Percentiles rank a stretch among this genome's conserved stretches.
Evolutionary conservation across 768 basidiomycete genomes (phyloP).

Genomic region (Psilocybe cyanescens): DNA sequence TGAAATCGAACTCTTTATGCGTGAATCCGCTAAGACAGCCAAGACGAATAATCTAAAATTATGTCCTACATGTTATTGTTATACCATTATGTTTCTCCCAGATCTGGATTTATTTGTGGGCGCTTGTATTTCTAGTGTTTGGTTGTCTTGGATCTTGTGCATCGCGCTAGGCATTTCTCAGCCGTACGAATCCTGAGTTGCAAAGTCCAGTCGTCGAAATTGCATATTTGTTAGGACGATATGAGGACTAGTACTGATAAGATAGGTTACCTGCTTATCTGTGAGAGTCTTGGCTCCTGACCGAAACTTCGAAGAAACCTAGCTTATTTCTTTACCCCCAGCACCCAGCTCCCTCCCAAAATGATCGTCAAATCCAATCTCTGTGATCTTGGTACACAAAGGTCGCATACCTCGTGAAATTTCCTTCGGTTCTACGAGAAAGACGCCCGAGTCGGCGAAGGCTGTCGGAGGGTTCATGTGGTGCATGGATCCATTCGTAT

Average conservation of each 20-base stretch:
- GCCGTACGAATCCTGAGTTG: too few relatives aligned
- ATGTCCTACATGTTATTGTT: background rate
- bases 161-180: background rate
- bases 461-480: background rate
- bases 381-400: background rate
- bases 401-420: background rate
- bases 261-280: background rate
- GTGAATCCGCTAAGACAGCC: conserved; percentile 3
- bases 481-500: background rate
- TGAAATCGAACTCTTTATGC: conserved; percentile 16
- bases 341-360: too few relatives aligned
- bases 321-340: background rate
- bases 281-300: background rate
- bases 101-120: background rate
- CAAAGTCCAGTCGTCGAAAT: too few relatives aligned
- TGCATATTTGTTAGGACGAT: background rate
- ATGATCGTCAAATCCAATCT: too few relatives aligned
- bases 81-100: background rate
- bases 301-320: background rate
- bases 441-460: background rate
- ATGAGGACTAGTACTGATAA: background rate
- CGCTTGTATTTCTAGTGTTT: background rate
- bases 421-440: background rate
- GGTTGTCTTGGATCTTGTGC: background rate
- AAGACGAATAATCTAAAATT: background rate